Base-by-base conservation (phyloP, 192 early-diverging fungal species). In the Paraglomus brasilianum region DNA sequence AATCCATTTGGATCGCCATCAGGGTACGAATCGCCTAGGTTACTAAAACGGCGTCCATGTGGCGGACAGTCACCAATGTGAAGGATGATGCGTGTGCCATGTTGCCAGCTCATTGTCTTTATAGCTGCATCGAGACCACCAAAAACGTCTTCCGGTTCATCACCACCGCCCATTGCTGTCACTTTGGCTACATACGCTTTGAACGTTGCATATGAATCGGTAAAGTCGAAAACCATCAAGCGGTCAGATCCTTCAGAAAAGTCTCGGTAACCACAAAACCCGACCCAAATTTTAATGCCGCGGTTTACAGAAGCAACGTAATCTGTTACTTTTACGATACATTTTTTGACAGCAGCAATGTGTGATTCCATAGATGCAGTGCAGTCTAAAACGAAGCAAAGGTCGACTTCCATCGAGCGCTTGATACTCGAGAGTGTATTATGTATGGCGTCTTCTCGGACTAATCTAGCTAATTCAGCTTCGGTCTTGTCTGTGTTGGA, bases 211-310 rank as follows among this genome's bases (percentile, higher is more conserved):
- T 55, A 58, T 4, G 42, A 43, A 13, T 69, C 42, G 1, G 52
- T 45, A n/a, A 69, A 69, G 1, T 69, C 30, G 10, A 58, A 58
- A 24, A 61, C n/a, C 17, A 44, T 39, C 8, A 69, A 6, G 0
- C 40, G 53, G n/a, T 46, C 9, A 4, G 38, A 5, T 0, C 21
- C 53, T 24, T 69, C 68, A 21, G 0, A 46, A 41, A 11, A 21
- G 30, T 71, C 69, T 17, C 69, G 58, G 15, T 71, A 71, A 2
- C 69, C 70, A 52, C 47, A 52, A 22, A 71, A 71, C 1, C 58
- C 70, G n/a, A 63, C 39, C 0, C 46, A n/a, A 17, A 71, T 47
- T 66, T 66, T 66, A 41, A 66, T 50, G 24, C 48, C 13, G 8
- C 48, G 48, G 13, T 66, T 66, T 17, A 49, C 52, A 51, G 17